Evolutionary conservation across 1,139 yeast species (phyloP).

Genomic region (Pichia inconspicua): DNA sequence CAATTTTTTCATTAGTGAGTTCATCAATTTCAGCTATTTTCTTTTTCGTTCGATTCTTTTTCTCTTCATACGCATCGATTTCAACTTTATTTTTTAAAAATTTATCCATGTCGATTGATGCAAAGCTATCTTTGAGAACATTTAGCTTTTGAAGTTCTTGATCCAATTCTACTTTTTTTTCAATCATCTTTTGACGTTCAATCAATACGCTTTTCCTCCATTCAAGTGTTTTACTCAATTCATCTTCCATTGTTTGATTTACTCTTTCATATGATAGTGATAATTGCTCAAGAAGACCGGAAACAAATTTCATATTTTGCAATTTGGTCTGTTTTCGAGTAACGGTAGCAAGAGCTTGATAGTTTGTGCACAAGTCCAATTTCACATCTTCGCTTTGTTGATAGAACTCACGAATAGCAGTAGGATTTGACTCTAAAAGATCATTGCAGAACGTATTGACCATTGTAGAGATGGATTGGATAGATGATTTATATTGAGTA

Average conservation of each 20-base stretch:
- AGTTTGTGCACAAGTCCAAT: constrained; percentile 22
- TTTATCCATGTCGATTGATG: constrained; percentile 7
- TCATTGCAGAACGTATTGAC: constrained; percentile 23
- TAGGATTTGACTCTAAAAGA: constrained; percentile 25
- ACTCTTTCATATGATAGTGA: constrained; percentile 21
- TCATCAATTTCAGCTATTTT: constrained; percentile 1
- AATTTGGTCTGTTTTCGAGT: constrained; percentile 25
- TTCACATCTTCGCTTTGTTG: constrained; percentile 20
- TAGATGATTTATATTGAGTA: constrained; percentile 23
- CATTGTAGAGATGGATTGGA: constrained; percentile 21
- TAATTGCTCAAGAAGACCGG: constrained; percentile 23
- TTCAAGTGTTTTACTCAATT: constrained; percentile 18
- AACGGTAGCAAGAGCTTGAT: constrained; percentile 25
- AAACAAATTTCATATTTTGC: constrained; percentile 23
- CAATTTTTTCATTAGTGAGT: neutral
- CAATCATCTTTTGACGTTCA: constrained; percentile 21
- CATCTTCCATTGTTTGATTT: constrained; percentile 15
- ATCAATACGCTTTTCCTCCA: constrained; percentile 19
- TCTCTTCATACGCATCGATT: neutral
- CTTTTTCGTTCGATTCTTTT: neutral
- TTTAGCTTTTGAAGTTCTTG: constrained; percentile 9
- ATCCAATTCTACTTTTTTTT: constrained; percentile 16
- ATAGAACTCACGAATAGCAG: constrained; percentile 25
- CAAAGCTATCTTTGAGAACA: constrained; percentile 11
- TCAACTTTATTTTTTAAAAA: constrained; percentile 5